These are phyloP conservation scores for Haplosporangium sp. DNA, from an alignment of 371 early-diverging fungal species.

Conservation along the genomic window DNA sequence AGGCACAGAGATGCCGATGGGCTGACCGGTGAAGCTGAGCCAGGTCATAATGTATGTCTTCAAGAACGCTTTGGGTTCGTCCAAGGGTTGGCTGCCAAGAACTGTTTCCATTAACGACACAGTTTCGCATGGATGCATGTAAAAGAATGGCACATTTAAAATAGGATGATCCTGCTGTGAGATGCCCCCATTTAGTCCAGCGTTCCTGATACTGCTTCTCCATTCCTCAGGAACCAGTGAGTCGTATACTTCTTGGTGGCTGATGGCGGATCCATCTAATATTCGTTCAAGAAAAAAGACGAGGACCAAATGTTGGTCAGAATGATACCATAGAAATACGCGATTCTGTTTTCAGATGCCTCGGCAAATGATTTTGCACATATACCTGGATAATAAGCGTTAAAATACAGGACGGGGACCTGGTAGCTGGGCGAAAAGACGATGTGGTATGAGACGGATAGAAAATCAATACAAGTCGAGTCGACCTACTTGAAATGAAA, in stretches of 20 bases:
- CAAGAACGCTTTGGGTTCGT: slow-evolving; percentile 6
- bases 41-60: slow-evolving; percentile 36
- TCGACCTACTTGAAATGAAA: background rate
- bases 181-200: slow-evolving; percentile 53
- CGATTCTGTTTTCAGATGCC: too few relatives aligned
- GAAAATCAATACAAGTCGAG: slow-evolving; percentile 1
- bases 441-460: slow-evolving; percentile 71
- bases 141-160: slow-evolving; percentile 67
- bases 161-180: slow-evolving; percentile 74
- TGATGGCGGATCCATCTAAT: slow-evolving; percentile 60
- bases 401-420: slow-evolving; percentile 79
- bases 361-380: background rate
- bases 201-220: slow-evolving; percentile 34
- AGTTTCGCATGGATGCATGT: slow-evolving; percentile 82
- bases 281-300: background rate
- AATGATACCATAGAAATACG: background rate
- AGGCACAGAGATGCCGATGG: slow-evolving; percentile 38
- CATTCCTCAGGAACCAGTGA: slow-evolving; percentile 58
- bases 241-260: slow-evolving; percentile 61
- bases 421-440: slow-evolving; percentile 76
- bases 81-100: background rate
- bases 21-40: slow-evolving; percentile 50
- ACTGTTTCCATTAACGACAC: slow-evolving; percentile 66
- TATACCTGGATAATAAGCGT: slow-evolving; percentile 61
- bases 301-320: background rate